Conservation (phyloP, 305 asterid species). For the Lippia alba region DNA sequence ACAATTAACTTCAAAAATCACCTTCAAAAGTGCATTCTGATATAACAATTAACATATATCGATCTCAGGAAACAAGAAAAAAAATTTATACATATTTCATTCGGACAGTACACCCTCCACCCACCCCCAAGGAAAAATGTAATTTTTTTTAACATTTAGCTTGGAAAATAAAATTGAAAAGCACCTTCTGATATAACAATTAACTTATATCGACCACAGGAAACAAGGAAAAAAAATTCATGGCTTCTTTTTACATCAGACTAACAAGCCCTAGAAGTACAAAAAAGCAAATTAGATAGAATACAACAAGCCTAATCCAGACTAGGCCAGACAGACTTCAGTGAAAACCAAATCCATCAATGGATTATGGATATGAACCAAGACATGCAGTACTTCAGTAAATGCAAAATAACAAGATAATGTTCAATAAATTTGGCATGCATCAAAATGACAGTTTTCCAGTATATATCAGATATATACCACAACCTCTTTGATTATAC, state of each 20-base stretch:
- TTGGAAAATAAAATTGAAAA: conserved; percentile 3
- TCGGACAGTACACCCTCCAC: not conserved
- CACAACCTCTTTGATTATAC: not conserved
- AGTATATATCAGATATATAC: not conserved
- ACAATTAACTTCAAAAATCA: not conserved
- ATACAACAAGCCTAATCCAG: conserved; percentile 1
- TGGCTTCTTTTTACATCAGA: conserved; percentile 9
- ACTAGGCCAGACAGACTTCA: not conserved
- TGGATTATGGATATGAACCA: not conserved
- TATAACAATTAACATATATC: conserved; percentile 14
- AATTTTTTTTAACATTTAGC: not conserved
- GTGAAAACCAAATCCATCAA: not conserved
- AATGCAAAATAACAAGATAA: conserved; percentile 6
- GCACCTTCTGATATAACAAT: conserved; percentile 13
- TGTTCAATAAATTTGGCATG: not conserved
- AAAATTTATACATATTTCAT: conserved; percentile 18
- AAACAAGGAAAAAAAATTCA: conserved; percentile 11
- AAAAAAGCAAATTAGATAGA: conserved; percentile 10
- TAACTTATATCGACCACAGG: conserved; percentile 15
- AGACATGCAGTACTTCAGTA: conserved; percentile 3
- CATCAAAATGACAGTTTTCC: not conserved
- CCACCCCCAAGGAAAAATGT: conserved; percentile 1
- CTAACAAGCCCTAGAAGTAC: conserved; percentile 18
- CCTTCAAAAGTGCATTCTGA: conserved; percentile 6
- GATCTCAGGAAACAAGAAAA: conserved; percentile 17